Conservation (phyloP, 768 basidiomycete genomes). For the Boletus subcaerulescens region DNA sequence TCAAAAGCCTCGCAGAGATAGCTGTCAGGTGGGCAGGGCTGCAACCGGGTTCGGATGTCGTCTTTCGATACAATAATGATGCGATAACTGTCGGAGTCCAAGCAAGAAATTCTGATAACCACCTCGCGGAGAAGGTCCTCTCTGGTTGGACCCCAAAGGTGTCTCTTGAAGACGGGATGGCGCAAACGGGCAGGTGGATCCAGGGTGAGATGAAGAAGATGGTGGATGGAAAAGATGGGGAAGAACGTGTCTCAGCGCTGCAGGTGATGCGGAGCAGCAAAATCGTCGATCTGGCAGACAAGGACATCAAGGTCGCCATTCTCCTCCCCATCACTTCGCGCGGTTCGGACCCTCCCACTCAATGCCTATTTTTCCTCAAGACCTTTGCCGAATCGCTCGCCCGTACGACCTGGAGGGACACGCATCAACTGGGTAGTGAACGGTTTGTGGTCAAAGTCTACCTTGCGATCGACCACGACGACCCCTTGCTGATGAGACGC, state of each 20-base stretch:
- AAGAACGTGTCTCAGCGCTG: constrained; percentile 17
- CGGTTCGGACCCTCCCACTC: constrained; percentile 30
- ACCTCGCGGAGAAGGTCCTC: constrained; percentile 29
- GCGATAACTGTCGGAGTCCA: constrained; percentile 44
- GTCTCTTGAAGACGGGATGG: constrained; percentile 47
- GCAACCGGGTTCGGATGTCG: constrained; percentile 20
- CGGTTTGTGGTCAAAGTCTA: constrained; percentile 43
- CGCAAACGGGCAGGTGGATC: constrained; percentile 48
- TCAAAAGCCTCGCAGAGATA: constrained; percentile 41
- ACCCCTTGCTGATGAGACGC: constrained; percentile 35
- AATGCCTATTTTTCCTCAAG: constrained; percentile 42
- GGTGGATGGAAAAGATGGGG: constrained; percentile 4
- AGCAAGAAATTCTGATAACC: constrained; percentile 53
- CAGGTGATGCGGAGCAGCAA: constrained; percentile 33
- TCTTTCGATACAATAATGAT: constrained; percentile 24
- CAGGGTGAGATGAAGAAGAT: constrained; percentile 32
- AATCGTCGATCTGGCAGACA: constrained; percentile 36
- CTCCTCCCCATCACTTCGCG: constrained; percentile 59
- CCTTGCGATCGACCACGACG: constrained; percentile 52
- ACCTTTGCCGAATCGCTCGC: constrained; percentile 43
- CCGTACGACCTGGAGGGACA: constrained; percentile 47
- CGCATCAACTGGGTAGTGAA: constrained; percentile 27
- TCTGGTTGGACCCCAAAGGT: constrained; percentile 41
- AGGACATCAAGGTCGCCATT: constrained; percentile 44
- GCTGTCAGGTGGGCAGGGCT: constrained; percentile 37